Conservation (phyloP, 2,329 filamentous ascomycete species). For the Aspergillus eucalypticola region DNA sequence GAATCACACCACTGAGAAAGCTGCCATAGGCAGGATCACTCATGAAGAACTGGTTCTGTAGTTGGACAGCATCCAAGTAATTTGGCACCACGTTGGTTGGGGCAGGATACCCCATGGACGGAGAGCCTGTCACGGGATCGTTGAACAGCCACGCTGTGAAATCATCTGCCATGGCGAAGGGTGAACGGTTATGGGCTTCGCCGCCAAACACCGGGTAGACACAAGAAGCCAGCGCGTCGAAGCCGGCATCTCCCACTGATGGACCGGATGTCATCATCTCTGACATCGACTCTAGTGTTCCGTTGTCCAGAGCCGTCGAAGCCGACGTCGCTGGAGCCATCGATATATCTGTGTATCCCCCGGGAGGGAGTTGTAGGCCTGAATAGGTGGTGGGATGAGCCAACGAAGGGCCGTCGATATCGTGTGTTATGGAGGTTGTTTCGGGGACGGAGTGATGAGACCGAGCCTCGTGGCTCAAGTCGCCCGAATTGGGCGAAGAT, state of each 20-base stretch:
- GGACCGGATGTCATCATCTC: conserved; percentile 28
- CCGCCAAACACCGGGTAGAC: conserved; percentile 83
- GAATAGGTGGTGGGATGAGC: conserved; percentile 20
- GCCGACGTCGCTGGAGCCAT: conserved; percentile 24
- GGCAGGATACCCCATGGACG: conserved; percentile 51
- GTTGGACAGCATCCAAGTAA: conserved; percentile 44
- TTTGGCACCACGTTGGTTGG: conserved; percentile 43
- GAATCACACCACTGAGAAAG: conserved; percentile 51
- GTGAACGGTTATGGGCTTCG: conserved; percentile 80
- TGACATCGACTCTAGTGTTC: conserved; percentile 26
- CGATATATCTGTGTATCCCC: conserved; percentile 23
- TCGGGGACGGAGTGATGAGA: conserved; percentile 14
- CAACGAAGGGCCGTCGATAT: conserved; percentile 21
- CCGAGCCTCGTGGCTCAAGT: conserved; percentile 18
- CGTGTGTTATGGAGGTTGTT: conserved; percentile 20
- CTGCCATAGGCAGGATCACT: conserved; percentile 52
- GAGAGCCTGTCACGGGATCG: conserved; percentile 58
- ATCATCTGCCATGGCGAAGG: conserved; percentile 83
- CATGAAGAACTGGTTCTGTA: conserved; percentile 54
- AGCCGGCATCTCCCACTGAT: conserved; percentile 27
- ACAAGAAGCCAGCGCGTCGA: conserved; percentile 42
- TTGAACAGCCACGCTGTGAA: conserved; percentile 85
- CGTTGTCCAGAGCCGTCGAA: conserved; percentile 28
- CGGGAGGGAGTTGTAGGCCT: conserved; percentile 19
- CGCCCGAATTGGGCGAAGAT: conserved; percentile 18